Evolutionary conservation across 305 asterid genomes (phyloP), one percentile per base, ranked within the genome.

Genomic region (Fraxinus angustifolia): DNA sequence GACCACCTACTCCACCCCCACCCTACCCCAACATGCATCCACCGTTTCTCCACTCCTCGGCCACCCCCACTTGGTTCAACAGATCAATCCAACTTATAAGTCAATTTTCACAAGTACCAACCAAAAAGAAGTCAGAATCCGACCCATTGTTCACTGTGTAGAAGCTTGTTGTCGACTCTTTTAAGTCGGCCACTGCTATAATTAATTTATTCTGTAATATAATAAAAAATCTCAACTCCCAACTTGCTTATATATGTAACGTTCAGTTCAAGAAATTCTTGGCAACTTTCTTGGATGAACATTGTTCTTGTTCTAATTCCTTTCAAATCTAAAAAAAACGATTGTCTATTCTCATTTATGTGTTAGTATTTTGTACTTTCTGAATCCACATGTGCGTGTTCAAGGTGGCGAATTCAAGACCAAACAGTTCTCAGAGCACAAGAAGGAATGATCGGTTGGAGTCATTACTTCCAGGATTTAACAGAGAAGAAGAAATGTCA

Each of bases 401-500:
- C 78, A 91, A 92, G 85, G 90, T 92, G 98, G 98, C 91, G 90
- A 91, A 89, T 85, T 80, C 87, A 75, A 87, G 88, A 36, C 84
- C 83, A 11, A 79, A 67, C 21, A 53, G n/a, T 0, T 36, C 38
- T 45, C 16, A 26, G 34, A 28, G 62, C 62, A 53, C 21, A 14
- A 50, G 73, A 36, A 67, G 73, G 71, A 67, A 67, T 26, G 36
- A 73, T 71, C 34, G 4, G 34, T n/a, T 83, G 88, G 89, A 86
- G 12, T 83, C 89, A 1, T 30, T 89, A 78, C 76, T 88, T 79
- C 75, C 82, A 14, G 91, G 95, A 75, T 38, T 93, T 1, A 81
- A 84, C 45, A 89, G 96, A 74, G 92, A 94, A 82, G 82, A 78
- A 14, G 98, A 94, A 81, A 93, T 92, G 91, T 90, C 93, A 5